phyloP scores from a whole-genome alignment of 2,329 filamentous ascomycete species.

The Aspergillus ibericus region DNA sequence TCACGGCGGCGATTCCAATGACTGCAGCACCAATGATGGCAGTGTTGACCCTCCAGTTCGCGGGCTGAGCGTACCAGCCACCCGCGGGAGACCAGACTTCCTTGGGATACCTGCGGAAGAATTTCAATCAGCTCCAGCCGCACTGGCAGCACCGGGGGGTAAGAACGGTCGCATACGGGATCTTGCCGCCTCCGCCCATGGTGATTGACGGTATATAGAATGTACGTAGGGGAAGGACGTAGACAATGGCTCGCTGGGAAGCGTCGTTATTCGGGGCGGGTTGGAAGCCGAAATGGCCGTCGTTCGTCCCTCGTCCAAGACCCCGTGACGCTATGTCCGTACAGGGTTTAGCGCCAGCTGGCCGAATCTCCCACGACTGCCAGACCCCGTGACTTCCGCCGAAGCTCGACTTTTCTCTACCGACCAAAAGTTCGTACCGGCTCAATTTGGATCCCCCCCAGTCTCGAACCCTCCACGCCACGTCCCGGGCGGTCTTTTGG shows the following conservation, averaged over 20 bases:
- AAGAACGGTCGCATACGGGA: slow-evolving; percentile 60
- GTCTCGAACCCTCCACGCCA: slow-evolving; percentile 13
- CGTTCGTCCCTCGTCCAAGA: slow-evolving; percentile 28
- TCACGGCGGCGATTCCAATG: slow-evolving; percentile 65
- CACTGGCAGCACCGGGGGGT: slow-evolving; percentile 7
- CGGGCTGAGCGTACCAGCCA: slow-evolving; percentile 94
- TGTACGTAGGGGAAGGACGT: slow-evolving; percentile 21
- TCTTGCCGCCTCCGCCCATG: slow-evolving; percentile 77
- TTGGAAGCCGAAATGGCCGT: slow-evolving; percentile 34
- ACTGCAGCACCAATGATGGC: slow-evolving; percentile 69
- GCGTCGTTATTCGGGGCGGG: slow-evolving; percentile 24
- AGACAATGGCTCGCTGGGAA: slow-evolving; percentile 23
- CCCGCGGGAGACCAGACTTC: slow-evolving; percentile 98
- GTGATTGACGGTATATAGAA: slow-evolving; percentile 31
- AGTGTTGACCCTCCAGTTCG: slow-evolving; percentile 95
- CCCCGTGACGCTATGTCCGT: slow-evolving; percentile 27
- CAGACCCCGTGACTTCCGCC: slow-evolving; percentile 40
- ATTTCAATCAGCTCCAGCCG: slow-evolving; percentile 24
- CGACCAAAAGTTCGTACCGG: slow-evolving; percentile 24
- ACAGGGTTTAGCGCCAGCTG: slow-evolving; percentile 29
- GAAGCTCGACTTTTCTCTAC: slow-evolving; percentile 41
- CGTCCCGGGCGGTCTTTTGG: slow-evolving; percentile 5
- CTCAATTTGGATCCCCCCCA: slow-evolving; percentile 10
- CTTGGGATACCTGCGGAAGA: slow-evolving; percentile 75
- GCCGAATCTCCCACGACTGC: slow-evolving; percentile 30